phyloP scores from a whole-genome alignment of 2,329 filamentous ascomycete species.

The Endocalyx cinctus region DNA sequence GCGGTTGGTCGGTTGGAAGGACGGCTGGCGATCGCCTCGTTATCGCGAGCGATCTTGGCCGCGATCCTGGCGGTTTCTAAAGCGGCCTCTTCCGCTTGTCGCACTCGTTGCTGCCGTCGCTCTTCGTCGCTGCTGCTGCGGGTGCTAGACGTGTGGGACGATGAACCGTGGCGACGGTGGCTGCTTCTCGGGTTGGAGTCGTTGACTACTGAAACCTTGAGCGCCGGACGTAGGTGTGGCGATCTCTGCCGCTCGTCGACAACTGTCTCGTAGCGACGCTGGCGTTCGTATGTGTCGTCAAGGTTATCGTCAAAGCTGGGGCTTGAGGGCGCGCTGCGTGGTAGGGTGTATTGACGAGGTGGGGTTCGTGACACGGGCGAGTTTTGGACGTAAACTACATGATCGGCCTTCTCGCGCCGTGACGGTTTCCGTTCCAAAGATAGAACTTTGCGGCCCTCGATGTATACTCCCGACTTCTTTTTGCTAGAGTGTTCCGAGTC shows the following conservation, averaged over 20 bases:
- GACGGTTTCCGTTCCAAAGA: constrained; percentile 22
- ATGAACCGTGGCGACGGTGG: constrained; percentile 32
- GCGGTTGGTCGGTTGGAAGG: constrained; percentile 20
- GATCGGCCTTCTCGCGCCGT: constrained; percentile 33
- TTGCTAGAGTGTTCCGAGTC: constrained; percentile 26
- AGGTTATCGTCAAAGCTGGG: constrained; percentile 24
- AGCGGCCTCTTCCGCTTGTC: constrained; percentile 20
- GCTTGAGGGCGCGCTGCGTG: constrained; percentile 38
- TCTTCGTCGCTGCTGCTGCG: constrained; percentile 19
- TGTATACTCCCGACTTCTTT: constrained; percentile 31
- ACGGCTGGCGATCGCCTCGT: constrained; percentile 36
- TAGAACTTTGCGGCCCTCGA: constrained; percentile 32
- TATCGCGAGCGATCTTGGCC: constrained; percentile 36
- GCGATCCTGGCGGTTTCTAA: no score
- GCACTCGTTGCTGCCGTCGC: constrained; percentile 23
- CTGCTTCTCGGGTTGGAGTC: constrained; percentile 24
- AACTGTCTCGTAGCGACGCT: constrained; percentile 17
- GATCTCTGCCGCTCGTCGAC: constrained; percentile 15
- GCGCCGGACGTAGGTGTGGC: constrained; percentile 22
- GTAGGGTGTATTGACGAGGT: constrained; percentile 35
- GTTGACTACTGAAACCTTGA: constrained; percentile 35
- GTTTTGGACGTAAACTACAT: constrained; percentile 40
- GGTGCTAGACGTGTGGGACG: constrained; percentile 18
- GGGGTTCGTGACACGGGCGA: constrained; percentile 43
- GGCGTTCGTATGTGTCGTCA: constrained; percentile 9